Conservation (phyloP, 108 stramenopile genomes). For the Pseudonitzschia multistriata region DNA sequence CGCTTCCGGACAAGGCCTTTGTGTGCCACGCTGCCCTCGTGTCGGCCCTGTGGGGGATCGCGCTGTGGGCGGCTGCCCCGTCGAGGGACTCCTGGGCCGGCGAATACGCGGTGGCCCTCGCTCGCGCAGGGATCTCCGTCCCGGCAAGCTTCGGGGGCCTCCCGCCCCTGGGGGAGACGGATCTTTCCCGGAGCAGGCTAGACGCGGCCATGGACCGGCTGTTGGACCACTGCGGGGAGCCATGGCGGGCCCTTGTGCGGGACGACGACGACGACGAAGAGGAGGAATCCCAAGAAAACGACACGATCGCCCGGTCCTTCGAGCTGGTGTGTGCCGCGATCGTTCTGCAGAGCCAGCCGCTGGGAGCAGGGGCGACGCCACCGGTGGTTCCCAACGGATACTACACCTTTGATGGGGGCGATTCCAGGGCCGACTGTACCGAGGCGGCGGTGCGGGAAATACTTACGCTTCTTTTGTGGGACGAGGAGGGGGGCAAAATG, state of each 20-base stretch:
- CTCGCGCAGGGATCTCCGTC: neutral
- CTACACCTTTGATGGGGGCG: slow-evolving; percentile 27
- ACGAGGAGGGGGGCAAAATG: slow-evolving; percentile 15
- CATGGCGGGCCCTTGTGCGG: neutral
- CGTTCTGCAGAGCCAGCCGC: slow-evolving; percentile 10
- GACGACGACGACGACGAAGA: neutral
- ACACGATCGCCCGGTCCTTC: slow-evolving; percentile 8
- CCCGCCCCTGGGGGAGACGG: neutral
- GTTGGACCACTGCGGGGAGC: neutral
- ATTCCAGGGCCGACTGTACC: slow-evolving; percentile 32
- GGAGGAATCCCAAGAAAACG: neutral
- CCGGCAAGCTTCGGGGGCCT: neutral
- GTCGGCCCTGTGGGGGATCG: slow-evolving; percentile 30
- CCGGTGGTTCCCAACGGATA: slow-evolving; percentile 38
- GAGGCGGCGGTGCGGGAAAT: slow-evolving; percentile 43
- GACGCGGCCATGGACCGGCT: slow-evolving; percentile 1
- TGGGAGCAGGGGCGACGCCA: neutral
- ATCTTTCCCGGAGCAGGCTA: neutral
- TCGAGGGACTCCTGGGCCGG: slow-evolving; percentile 7
- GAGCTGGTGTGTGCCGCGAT: slow-evolving; percentile 33
- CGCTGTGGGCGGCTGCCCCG: slow-evolving; percentile 20
- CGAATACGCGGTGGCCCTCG: neutral
- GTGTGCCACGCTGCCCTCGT: neutral
- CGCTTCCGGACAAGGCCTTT: neutral
- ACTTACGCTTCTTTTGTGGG: slow-evolving; percentile 33